Evolutionary conservation across 192 early-diverging fungal species (phyloP), one percentile per base, ranked within the genome.

Genomic region (Endogone sp.): DNA sequence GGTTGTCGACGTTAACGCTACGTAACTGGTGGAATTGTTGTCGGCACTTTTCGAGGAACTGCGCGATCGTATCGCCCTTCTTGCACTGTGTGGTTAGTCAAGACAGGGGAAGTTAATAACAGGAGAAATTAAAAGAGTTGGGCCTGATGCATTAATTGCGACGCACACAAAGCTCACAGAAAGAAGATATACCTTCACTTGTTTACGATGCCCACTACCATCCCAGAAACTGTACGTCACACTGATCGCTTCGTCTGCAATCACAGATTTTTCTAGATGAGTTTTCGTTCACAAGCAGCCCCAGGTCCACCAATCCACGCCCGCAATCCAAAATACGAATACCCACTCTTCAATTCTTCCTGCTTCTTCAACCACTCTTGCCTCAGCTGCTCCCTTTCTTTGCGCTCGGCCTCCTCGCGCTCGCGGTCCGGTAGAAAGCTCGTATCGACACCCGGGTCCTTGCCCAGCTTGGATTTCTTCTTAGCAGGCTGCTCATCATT

Each of bases 201-300:
- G 78, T 29, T 88, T 90, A 44, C 96, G 92, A 67, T 98, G 96
- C 2, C 96, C 96, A n/a, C 89, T 85, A 21, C 96, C 96, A 72
- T 98, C 95, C 96, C 96, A 98, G 70, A 94, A 98, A 60, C 89
- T 91, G 73, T 97, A 98, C 21, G 94, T 95, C 62, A 98, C 90
- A 20, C 74, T 71, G 31, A 98, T 93, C 8, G 79, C 78, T 74
- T 98, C 91, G 56, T 88, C 84, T 86, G 62, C n/a, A n/a, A n/a
- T n/a, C n/a, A n/a, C n/a, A n/a, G n/a, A n/a, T n/a, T n/a, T n/a
- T n/a, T 49, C 37, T 6, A 16, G 1, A 16, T 49, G 37, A 49
- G 37, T 49, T 49, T 16, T 49, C 37, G 16, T n/a, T n/a, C n/a
- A n/a, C n/a, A n/a, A n/a, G n/a, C n/a, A n/a, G n/a, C n/a, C n/a